These are phyloP conservation scores for Suhomyces tanzawaensis DNA, from an alignment of 805 yeast species.

Conservation along the genomic window DNA sequence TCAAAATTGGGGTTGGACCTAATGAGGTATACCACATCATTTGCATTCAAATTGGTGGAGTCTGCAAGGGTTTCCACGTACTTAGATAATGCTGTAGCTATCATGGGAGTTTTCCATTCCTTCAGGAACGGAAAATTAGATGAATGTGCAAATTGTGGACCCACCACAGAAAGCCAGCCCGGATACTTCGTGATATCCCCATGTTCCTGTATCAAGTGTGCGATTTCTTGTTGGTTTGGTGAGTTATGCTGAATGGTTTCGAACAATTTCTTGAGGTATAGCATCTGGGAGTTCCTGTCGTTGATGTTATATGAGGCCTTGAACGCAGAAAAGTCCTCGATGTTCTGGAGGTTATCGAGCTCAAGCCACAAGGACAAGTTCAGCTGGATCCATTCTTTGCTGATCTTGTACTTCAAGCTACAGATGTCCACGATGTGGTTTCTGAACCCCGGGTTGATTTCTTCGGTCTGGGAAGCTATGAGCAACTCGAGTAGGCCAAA, in stretches of 20 bases:
- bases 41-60: constrained; percentile 4
- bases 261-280: constrained; percentile 7
- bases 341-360: constrained; percentile 4
- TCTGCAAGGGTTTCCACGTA: not conserved
- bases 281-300: constrained; percentile 2
- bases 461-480: constrained; percentile 15
- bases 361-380: constrained; percentile 4
- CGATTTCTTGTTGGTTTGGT: not conserved
- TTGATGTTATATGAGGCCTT: not conserved
- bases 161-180: constrained; percentile 12
- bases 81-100: not conserved
- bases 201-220: not conserved
- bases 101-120: not conserved
- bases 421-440: constrained; percentile 14
- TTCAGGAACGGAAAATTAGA: constrained; percentile 1
- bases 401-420: constrained; percentile 9
- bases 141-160: constrained; percentile 1
- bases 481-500: constrained; percentile 29
- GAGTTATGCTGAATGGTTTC: not conserved
- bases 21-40: constrained; percentile 9
- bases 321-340: constrained; percentile 1
- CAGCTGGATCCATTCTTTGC: constrained; percentile 5
- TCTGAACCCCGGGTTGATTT: constrained; percentile 6
- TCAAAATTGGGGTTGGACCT: constrained; percentile 4
- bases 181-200: constrained; percentile 6